Evolutionary conservation across 805 yeast species (phyloP).

Genomic region (Jamesozyma piceae): DNA sequence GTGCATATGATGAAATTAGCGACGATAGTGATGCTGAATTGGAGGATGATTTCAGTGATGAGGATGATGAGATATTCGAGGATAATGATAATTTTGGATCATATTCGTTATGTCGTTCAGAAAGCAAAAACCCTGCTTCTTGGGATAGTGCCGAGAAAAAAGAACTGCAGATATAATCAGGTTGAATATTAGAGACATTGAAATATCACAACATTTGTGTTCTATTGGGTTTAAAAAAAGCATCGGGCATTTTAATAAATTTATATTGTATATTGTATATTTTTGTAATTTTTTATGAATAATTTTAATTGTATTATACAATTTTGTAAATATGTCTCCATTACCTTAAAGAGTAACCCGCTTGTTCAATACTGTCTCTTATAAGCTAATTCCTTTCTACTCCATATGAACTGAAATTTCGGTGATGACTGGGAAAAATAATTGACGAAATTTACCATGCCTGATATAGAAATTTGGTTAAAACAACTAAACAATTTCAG

Average conservation of each 20-base stretch:
- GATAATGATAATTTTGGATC: constrained; percentile 30
- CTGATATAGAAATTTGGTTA: too few species aligned
- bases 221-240: not conserved
- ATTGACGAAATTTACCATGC: too few species aligned
- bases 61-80: constrained; percentile 16
- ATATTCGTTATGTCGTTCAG: constrained; percentile 25
- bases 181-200: not conserved
- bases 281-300: not conserved
- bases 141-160: not conserved
- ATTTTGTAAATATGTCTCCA: too few species aligned
- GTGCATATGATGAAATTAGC: constrained; percentile 11
- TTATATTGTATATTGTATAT: not conserved
- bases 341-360: too few species aligned
- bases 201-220: not conserved
- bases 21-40: constrained; percentile 11
- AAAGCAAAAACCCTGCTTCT: constrained; percentile 23
- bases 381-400: too few species aligned
- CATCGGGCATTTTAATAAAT: too few species aligned
- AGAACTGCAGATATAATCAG: not conserved
- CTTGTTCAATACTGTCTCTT: too few species aligned
- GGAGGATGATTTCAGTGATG: constrained; percentile 10
- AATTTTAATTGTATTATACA: too few species aligned
- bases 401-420: too few species aligned
- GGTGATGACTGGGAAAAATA: too few species aligned
- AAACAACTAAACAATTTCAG: too few species aligned